These are phyloP conservation scores for Breynia disticha DNA, from an alignment of 441 rosid genomes.

Conservation along the genomic window DNA sequence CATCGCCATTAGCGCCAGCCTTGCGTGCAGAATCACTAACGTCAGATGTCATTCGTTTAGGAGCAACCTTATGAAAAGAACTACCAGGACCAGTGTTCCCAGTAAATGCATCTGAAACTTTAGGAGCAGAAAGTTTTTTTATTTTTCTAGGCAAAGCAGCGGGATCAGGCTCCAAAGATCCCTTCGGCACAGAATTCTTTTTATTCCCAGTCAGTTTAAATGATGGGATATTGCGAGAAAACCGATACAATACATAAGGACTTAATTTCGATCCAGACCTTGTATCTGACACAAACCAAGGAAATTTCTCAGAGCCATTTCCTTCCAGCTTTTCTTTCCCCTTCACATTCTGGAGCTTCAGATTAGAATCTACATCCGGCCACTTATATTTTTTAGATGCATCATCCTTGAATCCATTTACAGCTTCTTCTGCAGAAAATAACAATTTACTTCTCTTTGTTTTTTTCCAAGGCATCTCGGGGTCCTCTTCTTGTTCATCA, in stretches of 20 bases:
- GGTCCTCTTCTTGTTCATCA: slow-evolving; percentile 64
- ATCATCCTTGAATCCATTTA: slow-evolving; percentile 23
- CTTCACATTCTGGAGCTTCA: slow-evolving; percentile 19
- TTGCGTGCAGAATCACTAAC: too few relatives aligned
- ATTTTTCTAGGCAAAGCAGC: slow-evolving; percentile 39
- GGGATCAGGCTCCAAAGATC: slow-evolving; percentile 62
- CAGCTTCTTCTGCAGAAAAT: slow-evolving; percentile 14
- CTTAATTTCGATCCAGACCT: slow-evolving; percentile 16
- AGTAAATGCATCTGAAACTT: slow-evolving; percentile 15
- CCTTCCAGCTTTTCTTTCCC: slow-evolving; percentile 16
- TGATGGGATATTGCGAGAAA: slow-evolving; percentile 58
- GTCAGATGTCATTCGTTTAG: too few relatives aligned
- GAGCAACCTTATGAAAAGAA: too few relatives aligned
- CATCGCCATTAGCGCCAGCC: too few relatives aligned
- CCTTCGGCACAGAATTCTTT: slow-evolving; percentile 43
- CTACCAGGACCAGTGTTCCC: slow-evolving; percentile 11
- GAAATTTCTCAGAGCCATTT: slow-evolving; percentile 16
- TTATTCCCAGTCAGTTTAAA: slow-evolving; percentile 46
- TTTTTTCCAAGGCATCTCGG: slow-evolving; percentile 25
- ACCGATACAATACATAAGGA: slow-evolving; percentile 37
- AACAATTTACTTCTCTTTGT: slow-evolving; percentile 22
- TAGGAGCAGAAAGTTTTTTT: slow-evolving; percentile 31
- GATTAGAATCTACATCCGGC: not conserved
- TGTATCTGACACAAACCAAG: slow-evolving; percentile 24
- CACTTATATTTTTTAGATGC: slow-evolving; percentile 21